Conservation (phyloP, 2,329 filamentous ascomycete genomes). For the Botryotinia globosa region DNA sequence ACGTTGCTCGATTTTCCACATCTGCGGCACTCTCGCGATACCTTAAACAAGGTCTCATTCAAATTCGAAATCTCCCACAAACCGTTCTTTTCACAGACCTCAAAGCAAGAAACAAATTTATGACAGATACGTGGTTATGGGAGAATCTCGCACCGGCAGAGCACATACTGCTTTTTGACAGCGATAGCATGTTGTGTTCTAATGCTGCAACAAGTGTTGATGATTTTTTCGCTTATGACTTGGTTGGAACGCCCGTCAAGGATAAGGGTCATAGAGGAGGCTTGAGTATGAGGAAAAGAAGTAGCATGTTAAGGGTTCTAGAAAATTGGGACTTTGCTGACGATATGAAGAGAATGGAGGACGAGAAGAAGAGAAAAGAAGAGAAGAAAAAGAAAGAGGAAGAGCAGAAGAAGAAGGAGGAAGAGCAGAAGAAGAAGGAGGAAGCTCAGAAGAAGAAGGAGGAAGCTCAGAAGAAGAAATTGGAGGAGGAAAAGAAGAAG, state of each 20-base stretch:
- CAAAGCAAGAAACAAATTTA: constrained; percentile 34
- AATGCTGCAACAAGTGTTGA: constrained; percentile 39
- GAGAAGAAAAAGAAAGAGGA: background rate
- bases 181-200: constrained; percentile 40
- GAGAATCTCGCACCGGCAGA: constrained; percentile 38
- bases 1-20: constrained; percentile 32
- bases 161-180: constrained; percentile 40
- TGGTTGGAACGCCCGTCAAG: constrained; percentile 40
- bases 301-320: constrained; percentile 37
- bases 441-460: constrained; percentile 33
- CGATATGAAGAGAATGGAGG: constrained; percentile 23
- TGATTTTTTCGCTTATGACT: constrained; percentile 40
- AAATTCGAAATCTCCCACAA: constrained; percentile 42
- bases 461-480: constrained; percentile 32
- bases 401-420: constrained; percentile 16
- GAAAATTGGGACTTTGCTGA: constrained; percentile 32
- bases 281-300: constrained; percentile 41
- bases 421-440: constrained; percentile 32
- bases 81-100: constrained; percentile 39
- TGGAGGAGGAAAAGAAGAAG: constrained; percentile 23
- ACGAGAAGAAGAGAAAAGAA: background rate
- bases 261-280: constrained; percentile 40
- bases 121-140: constrained; percentile 40
- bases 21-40: constrained; percentile 42
- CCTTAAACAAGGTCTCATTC: constrained; percentile 38